Percentiles rank a stretch among this genome's conserved stretches.
phyloP scores from a whole-genome alignment of 805 yeast species.

The Hemisphaericaspora nanyangensis region DNA sequence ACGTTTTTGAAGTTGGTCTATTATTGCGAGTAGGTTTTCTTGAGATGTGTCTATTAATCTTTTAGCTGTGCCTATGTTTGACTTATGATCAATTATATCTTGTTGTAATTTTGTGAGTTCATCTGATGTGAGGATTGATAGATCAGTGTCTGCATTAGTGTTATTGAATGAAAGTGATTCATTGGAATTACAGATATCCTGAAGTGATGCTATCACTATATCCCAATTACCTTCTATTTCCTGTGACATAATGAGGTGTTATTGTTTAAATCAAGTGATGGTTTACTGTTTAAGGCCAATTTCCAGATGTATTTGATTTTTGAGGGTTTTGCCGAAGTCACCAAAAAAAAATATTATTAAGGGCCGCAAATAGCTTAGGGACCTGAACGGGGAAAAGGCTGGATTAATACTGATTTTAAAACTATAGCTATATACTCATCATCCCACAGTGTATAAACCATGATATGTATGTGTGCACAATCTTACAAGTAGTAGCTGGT shows the following conservation, averaged over 20 bases:
- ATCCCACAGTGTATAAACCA: too few species aligned
- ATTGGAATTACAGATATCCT: slow-evolving; percentile 62
- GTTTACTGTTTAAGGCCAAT: too few species aligned
- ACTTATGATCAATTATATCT: slow-evolving; percentile 47
- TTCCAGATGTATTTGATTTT: too few species aligned
- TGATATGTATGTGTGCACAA: too few species aligned
- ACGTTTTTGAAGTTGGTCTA: slow-evolving; percentile 25
- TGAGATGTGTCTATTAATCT: slow-evolving; percentile 36
- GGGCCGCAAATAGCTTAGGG: too few species aligned
- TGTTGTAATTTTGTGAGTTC: slow-evolving; percentile 40
- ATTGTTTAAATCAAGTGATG: too few species aligned
- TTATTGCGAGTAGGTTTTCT: slow-evolving; percentile 45
- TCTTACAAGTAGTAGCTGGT: not conserved
- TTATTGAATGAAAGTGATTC: slow-evolving; percentile 51
- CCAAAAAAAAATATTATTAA: too few species aligned
- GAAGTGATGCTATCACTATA: slow-evolving; percentile 59
- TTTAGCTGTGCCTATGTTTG: slow-evolving; percentile 51
- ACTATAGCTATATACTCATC: too few species aligned
- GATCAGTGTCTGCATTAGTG: slow-evolving; percentile 23
- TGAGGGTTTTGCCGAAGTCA: too few species aligned
- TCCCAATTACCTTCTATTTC: slow-evolving; percentile 66
- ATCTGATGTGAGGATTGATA: slow-evolving; percentile 28
- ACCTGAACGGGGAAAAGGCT: too few species aligned
- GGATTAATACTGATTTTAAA: too few species aligned
- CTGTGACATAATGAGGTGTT: slow-evolving; percentile 1